Base-by-base conservation (phyloP, 805 yeast genomes). In the Dipodascus geniculatus region DNA sequence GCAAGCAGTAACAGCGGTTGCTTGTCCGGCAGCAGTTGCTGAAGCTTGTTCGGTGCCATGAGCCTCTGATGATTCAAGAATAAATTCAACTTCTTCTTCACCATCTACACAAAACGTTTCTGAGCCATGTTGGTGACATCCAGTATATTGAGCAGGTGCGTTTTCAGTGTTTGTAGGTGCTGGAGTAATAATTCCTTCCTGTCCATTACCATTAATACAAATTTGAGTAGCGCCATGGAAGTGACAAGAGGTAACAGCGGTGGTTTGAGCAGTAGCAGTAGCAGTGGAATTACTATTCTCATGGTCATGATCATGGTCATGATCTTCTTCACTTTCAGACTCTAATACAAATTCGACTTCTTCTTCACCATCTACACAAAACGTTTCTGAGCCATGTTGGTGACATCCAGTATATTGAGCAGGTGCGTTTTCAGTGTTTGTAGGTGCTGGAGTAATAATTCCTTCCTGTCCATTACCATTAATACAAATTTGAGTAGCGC, bases 341-440 rank as follows among this genome's bases (percentile, higher is more conserved):
- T 38, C 44, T 14, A 4, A 16, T 55, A 28, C 49, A 22, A 49
- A 49, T 47, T 49, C 49, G 11, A 23, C 42, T 19, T 49, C 51
- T 3, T 6, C 19, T 14, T 22, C 51, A 6, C 33, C 33, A 49
- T 23, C 42, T 16, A 6, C 22, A 47, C 33, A 22, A 11, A 23
- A 49, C 6, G 20, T 22, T 4, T 49, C 42, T 6, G 49, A 11
- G 9, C 49, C 51, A n/a, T 49, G 51, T 14, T 33, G 4, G 51
- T 49, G 51, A 31, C 51, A 49, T 22, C 51, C 51, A 3, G 51
- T 49, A 28, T 49, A 49, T n/a, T 38, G 44, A 11, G 44, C 19
- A n/a, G 44, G 44, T 11, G 44, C 44, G 14, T 9, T n/a, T 38
- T 38, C 44, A 38, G 44, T 38, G 19, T 9, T n/a, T 3, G 44